A percentile compares a stretch with the other conserved stretches of the same genome.
phyloP scores from a whole-genome alignment of 2,329 filamentous ascomycete species.

The Fusarium goolgardi region DNA sequence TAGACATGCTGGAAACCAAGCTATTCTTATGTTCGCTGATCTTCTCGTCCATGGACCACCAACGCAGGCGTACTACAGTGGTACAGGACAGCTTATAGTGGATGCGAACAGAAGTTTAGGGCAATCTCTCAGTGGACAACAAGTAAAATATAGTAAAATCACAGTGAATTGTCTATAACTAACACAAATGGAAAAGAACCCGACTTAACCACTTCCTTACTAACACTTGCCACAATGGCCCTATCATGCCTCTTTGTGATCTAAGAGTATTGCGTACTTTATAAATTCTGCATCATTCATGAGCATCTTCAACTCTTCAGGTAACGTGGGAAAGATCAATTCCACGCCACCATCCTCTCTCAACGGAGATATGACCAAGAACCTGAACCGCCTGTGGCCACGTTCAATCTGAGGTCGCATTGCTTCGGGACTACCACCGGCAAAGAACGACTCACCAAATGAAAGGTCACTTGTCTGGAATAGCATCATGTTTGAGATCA shows the following conservation, averaged over 20 bases:
- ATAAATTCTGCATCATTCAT: slow-evolving; percentile 13
- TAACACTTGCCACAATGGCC: fast-evolving
- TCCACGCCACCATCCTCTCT: slow-evolving; percentile 11
- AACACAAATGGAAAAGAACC: too few relatives aligned
- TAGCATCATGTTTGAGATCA: slow-evolving; percentile 18
- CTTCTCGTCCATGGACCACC: too few relatives aligned
- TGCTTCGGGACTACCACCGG: slow-evolving; percentile 6
- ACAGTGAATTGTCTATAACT: not conserved
- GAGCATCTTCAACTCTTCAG: slow-evolving; percentile 18
- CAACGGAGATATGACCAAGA: slow-evolving; percentile 12
- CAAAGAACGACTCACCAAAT: slow-evolving; percentile 11
- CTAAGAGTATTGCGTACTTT: slow-evolving; percentile 4
- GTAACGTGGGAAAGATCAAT: not conserved
- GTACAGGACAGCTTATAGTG: not conserved
- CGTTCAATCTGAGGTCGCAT: slow-evolving; percentile 20
- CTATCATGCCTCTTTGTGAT: not conserved
- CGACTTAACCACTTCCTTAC: not conserved
- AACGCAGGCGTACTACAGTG: not conserved
- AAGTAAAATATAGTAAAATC: not conserved
- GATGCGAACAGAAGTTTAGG: too few relatives aligned
- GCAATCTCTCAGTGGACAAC: too few relatives aligned
- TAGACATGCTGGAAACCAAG: too few relatives aligned
- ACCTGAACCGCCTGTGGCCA: not conserved
- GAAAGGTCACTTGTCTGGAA: slow-evolving; percentile 15
- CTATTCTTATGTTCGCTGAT: too few relatives aligned